Evolutionary conservation across 805 yeast species (phyloP).

Genomic region (Isabelozyma heimii): DNA sequence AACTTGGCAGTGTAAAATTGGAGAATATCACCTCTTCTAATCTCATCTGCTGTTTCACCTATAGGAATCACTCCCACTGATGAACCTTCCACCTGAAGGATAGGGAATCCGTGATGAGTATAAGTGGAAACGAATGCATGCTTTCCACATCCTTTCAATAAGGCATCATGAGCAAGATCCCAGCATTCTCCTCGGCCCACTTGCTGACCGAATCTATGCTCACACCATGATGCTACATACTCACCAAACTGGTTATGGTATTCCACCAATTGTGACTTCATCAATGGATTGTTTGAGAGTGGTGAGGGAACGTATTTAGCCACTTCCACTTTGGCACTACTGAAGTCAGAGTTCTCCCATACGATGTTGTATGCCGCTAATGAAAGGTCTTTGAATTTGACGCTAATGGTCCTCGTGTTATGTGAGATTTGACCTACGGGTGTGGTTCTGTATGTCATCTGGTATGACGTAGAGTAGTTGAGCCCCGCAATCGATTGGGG

Average conservation of each 20-base stretch:
- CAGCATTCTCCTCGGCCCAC: slow-evolving; percentile 62
- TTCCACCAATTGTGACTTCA: slow-evolving; percentile 25
- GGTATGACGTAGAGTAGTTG: slow-evolving; percentile 25
- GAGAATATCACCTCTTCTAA: slow-evolving; percentile 55
- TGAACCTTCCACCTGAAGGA: slow-evolving; percentile 24
- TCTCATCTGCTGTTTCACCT: slow-evolving; percentile 29
- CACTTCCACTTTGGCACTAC: slow-evolving; percentile 21
- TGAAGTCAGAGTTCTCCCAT: slow-evolving; percentile 34
- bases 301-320: slow-evolving; percentile 46
- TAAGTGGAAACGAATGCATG: slow-evolving; percentile 54
- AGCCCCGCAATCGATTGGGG: slow-evolving; percentile 39
- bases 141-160: slow-evolving; percentile 53
- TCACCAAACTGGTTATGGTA: slow-evolving; percentile 45
- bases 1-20: slow-evolving; percentile 46
- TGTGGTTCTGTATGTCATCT: slow-evolving; percentile 5
- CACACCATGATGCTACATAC: slow-evolving; percentile 55
- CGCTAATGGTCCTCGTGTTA: slow-evolving; percentile 25
- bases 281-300: slow-evolving; percentile 21
- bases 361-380: slow-evolving; percentile 28
- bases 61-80: slow-evolving; percentile 11
- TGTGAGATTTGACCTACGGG: slow-evolving; percentile 8
- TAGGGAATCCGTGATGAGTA: slow-evolving; percentile 45
- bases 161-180: slow-evolving; percentile 57
- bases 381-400: slow-evolving; percentile 44
- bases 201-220: slow-evolving; percentile 41